These are phyloP conservation scores for Ocimum tenuiflorum DNA, from an alignment of 257 asterid species.

Conservation along the genomic window DNA sequence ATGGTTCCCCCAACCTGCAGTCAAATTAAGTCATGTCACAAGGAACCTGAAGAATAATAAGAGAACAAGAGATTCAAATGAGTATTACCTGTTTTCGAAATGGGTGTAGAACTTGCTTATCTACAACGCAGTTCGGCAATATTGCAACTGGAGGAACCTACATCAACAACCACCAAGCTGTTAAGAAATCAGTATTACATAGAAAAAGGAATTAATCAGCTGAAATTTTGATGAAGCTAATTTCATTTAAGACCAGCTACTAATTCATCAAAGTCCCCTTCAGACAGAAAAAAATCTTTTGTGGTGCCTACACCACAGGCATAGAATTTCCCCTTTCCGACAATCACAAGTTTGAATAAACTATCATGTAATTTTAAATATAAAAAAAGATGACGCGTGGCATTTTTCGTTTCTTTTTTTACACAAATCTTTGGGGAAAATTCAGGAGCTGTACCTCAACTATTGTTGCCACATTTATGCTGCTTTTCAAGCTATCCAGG, in stretches of 20 bases:
- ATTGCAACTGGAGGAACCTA: conserved; percentile 87
- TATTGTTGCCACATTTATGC: conserved; percentile 60
- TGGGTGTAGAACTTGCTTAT: conserved; percentile 66
- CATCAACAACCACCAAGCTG: conserved; percentile 10
- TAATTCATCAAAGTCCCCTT: neutral
- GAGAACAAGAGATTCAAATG: neutral
- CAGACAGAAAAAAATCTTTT: too few relatives aligned
- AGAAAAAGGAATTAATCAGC: neutral
- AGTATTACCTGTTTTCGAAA: conserved; percentile 77
- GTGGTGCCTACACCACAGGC: too few relatives aligned
- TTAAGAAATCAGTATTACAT: neutral
- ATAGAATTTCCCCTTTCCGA: too few relatives aligned
- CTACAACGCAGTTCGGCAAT: conserved; percentile 74
- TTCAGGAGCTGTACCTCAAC: conserved; percentile 54
- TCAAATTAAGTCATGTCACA: neutral
- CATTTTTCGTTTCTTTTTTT: neutral
- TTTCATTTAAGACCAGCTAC: neutral
- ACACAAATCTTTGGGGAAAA: neutral
- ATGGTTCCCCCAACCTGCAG: conserved; percentile 90
- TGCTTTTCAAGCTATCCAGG: conserved; percentile 67
- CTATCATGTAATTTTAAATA: neutral
- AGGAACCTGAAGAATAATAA: neutral
- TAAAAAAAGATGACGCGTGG: neutral
- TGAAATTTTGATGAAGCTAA: neutral
- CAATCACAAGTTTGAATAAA: too few relatives aligned